Conservation (phyloP, 139 green algal species). For the Haematococcus lacustris region DNA sequence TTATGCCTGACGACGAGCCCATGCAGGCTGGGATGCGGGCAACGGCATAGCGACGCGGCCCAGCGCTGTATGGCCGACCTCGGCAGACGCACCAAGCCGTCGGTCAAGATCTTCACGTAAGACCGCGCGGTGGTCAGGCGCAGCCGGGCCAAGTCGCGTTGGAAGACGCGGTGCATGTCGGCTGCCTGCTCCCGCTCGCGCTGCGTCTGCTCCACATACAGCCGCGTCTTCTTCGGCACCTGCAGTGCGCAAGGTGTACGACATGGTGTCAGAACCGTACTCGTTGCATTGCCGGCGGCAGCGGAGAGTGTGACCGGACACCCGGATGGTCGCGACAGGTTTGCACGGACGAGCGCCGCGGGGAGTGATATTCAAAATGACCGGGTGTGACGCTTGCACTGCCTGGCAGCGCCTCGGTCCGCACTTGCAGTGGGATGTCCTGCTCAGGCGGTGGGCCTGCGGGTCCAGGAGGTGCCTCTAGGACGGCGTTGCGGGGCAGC, state of each 20-base stretch:
- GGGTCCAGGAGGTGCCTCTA: slow-evolving; percentile 27
- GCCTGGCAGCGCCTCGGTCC: too few relatives aligned
- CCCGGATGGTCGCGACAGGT: too few relatives aligned
- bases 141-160: slow-evolving; percentile 60
- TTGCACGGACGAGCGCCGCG: too few relatives aligned
- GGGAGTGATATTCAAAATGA: too few relatives aligned
- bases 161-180: slow-evolving; percentile 19
- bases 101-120: slow-evolving; percentile 63
- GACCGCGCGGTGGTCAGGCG: slow-evolving; percentile 51
- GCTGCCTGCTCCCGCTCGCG: slow-evolving; percentile 39
- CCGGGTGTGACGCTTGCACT: too few relatives aligned
- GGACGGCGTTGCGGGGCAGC: slow-evolving; percentile 47
- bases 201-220: slow-evolving; percentile 71
- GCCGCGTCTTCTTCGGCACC: slow-evolving; percentile 67
- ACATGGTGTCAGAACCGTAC: too few relatives aligned
- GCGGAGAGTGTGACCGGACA: too few relatives aligned
- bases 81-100: slow-evolving; percentile 53
- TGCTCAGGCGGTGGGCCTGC: slow-evolving; percentile 50
- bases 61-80: too few relatives aligned
- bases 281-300: too few relatives aligned
- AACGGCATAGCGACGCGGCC: too few relatives aligned
- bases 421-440: slow-evolving; percentile 60
- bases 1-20: neutral
- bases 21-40: neutral
- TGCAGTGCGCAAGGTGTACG: neutral